A percentile compares a stretch with the other conserved stretches of the same genome.
Conservation (phyloP, 2,329 filamentous ascomycete species). For the Clarireedia homoeocarpa region DNA sequence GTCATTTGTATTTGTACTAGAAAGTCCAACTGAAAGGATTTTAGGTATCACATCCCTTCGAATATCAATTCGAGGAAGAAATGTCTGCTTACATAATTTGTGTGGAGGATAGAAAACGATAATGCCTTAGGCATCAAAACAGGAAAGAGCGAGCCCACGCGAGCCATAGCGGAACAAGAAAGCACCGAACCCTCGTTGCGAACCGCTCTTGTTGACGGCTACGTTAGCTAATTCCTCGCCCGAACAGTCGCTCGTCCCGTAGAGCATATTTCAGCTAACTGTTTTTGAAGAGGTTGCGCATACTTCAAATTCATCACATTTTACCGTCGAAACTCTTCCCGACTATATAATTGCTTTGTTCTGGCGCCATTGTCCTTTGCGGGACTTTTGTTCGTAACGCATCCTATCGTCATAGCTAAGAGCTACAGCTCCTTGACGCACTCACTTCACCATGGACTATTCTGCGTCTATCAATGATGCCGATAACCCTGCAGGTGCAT, state of each 20-base stretch:
- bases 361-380: not conserved
- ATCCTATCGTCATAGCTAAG: constrained; percentile 7
- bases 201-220: not conserved
- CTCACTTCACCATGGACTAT: constrained; percentile 51
- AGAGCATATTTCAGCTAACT: not conserved
- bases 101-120: too few relatives aligned
- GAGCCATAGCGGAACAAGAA: not conserved
- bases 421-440: constrained; percentile 12
- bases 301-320: not conserved
- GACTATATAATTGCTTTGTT: constrained; percentile 7
- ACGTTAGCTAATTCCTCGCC: constrained; percentile 1
- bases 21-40: not conserved
- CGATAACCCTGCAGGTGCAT: constrained; percentile 48
- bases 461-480: constrained; percentile 49
- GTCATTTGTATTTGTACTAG: not conserved
- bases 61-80: too few relatives aligned
- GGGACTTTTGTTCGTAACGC: not conserved
- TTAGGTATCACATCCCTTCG: too few relatives aligned
- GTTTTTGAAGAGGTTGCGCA: constrained; percentile 5
- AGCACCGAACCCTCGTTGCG: not conserved
- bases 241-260: not conserved
- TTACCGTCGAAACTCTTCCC: not conserved
- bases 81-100: too few relatives aligned
- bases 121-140: too few relatives aligned
- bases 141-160: not conserved